Percentiles rank a stretch among this genome's conserved stretches.
These are phyloP conservation scores for Fusarium compactum DNA, from an alignment of 2,329 filamentous ascomycete genomes.

Conservation along the genomic window DNA sequence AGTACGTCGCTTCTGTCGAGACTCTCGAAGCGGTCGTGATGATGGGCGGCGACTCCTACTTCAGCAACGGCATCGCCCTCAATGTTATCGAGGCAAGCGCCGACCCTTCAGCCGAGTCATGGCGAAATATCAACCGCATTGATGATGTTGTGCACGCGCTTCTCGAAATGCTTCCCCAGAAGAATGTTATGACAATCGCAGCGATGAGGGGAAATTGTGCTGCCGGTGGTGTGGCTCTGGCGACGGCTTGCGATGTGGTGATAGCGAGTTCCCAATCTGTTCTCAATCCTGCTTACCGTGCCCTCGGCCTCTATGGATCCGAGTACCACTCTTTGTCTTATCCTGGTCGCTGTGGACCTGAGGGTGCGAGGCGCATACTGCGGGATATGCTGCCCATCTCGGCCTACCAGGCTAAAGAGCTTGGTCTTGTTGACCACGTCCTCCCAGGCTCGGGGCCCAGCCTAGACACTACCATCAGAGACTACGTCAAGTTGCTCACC, in stretches of 20 bases:
- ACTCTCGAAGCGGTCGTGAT: slow-evolving; percentile 19
- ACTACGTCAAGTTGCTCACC: neutral
- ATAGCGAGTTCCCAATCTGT: slow-evolving; percentile 26
- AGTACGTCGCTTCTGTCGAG: slow-evolving; percentile 2
- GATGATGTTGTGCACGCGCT: slow-evolving; percentile 18
- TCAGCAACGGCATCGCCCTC: slow-evolving; percentile 36
- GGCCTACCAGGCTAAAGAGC: neutral
- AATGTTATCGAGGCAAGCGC: slow-evolving; percentile 33
- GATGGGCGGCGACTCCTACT: slow-evolving; percentile 34
- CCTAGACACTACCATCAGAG: slow-evolving; percentile 4
- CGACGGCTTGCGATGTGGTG: slow-evolving; percentile 29
- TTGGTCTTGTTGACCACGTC: slow-evolving; percentile 16
- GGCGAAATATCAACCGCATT: slow-evolving; percentile 33
- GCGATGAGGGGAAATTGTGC: slow-evolving; percentile 33
- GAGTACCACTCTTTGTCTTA: slow-evolving; percentile 36
- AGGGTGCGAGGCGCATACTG: neutral
- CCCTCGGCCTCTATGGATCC: slow-evolving; percentile 31
- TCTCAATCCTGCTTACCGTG: slow-evolving; percentile 33
- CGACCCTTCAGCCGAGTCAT: slow-evolving; percentile 25
- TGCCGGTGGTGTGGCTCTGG: slow-evolving; percentile 33
- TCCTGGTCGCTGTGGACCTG: slow-evolving; percentile 8
- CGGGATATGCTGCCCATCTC: slow-evolving; percentile 18
- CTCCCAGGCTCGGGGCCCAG: slow-evolving; percentile 4
- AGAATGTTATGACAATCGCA: slow-evolving; percentile 10
- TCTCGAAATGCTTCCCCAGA: slow-evolving; percentile 4